Evolutionary conservation across 2,329 filamentous ascomycete species (phyloP).

Genomic region (Plenodomus tracheiphilus): DNA sequence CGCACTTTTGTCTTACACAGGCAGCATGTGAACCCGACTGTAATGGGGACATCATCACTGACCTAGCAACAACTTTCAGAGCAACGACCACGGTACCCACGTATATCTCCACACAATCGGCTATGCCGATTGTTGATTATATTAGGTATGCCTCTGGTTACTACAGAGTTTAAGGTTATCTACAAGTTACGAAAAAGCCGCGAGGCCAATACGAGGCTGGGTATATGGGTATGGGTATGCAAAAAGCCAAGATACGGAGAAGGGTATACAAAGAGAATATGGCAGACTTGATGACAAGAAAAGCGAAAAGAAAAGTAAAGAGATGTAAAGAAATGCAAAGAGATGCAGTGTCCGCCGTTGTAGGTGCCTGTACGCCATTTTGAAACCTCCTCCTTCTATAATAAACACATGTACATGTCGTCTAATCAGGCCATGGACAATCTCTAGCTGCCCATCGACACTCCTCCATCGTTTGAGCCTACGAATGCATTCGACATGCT

Average conservation of each 20-base stretch:
- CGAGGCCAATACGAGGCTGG: constrained; percentile 7
- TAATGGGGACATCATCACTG: too few species aligned
- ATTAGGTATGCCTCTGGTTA: neutral
- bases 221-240: constrained; percentile 25
- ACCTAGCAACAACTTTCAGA: neutral
- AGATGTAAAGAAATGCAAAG: constrained; percentile 2
- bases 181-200: neutral
- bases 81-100: neutral
- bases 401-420: constrained; percentile 2
- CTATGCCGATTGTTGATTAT: neutral
- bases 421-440: neutral
- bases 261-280: neutral
- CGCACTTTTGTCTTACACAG: too few species aligned
- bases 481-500: constrained; percentile 33
- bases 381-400: constrained; percentile 3
- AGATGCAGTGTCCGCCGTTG: constrained; percentile 3
- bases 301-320: constrained; percentile 3
- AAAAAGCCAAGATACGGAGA: constrained; percentile 8
- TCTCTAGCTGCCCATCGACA: constrained; percentile 17
- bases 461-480: constrained; percentile 26
- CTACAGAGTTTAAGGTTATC: neutral
- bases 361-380: constrained; percentile 10
- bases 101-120: neutral
- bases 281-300: constrained; percentile 5
- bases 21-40: too few species aligned